These are phyloP conservation scores for Aspergillus sp. DNA, from an alignment of 2,329 filamentous ascomycete species.

Conservation along the genomic window DNA sequence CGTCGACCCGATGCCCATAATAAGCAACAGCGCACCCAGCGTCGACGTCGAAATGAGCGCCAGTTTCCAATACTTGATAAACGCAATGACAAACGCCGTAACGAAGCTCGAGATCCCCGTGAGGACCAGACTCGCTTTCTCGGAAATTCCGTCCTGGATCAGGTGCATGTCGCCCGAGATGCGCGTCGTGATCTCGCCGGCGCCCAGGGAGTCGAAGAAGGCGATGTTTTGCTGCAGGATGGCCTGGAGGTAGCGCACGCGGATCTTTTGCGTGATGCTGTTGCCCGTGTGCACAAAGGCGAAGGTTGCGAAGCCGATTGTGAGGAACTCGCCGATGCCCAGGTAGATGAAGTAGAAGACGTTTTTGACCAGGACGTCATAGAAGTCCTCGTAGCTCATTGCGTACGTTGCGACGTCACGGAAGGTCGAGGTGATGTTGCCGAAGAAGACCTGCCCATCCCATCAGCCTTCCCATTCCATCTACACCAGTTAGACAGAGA, in stretches of 20 bases:
- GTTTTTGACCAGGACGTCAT: constrained; percentile 60
- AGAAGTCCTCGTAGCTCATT: constrained; percentile 60
- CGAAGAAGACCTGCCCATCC: constrained; percentile 63
- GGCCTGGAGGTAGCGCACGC: constrained; percentile 77
- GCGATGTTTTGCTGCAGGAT: constrained; percentile 85
- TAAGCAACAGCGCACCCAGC: constrained; percentile 72
- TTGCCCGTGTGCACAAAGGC: constrained; percentile 87
- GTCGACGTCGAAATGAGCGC: constrained; percentile 82
- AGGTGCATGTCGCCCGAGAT: constrained; percentile 91
- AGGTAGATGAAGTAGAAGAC: constrained; percentile 85
- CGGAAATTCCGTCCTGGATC: constrained; percentile 88
- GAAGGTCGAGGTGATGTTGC: constrained; percentile 73
- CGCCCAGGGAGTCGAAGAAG: constrained; percentile 87
- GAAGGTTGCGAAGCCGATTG: constrained; percentile 75
- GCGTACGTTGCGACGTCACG: constrained; percentile 62
- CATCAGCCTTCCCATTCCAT: not conserved
- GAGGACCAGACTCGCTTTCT: constrained; percentile 80
- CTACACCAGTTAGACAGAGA: no score
- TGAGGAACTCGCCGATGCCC: constrained; percentile 74
- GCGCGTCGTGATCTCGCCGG: constrained; percentile 87
- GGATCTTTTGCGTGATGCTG: constrained; percentile 74
- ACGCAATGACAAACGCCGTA: constrained; percentile 85
- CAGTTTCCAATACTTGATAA: constrained; percentile 88
- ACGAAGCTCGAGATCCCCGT: constrained; percentile 78
- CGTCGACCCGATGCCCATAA: constrained; percentile 72